These are phyloP conservation scores for Coix lacrymajobi DNA, from an alignment of 176 grass and related monocot genomes.

Conservation along the genomic window DNA sequence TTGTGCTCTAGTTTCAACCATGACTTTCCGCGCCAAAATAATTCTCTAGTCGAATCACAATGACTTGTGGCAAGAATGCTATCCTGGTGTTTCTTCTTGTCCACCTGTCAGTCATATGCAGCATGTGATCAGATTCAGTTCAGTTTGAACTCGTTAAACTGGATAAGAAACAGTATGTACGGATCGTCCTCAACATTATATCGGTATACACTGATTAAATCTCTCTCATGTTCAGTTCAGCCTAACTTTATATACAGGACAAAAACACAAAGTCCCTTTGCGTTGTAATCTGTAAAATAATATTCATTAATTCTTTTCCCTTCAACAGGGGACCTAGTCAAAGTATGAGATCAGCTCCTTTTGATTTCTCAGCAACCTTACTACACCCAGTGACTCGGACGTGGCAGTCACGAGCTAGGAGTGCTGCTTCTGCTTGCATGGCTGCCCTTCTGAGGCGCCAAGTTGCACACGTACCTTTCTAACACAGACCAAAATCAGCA, in stretches of 20 bases:
- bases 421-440: background rate
- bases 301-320: background rate
- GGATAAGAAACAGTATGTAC: background rate
- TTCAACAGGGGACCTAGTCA: constrained; percentile 11
- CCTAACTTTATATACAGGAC: background rate
- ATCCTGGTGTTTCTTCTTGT: background rate
- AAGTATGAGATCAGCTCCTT: constrained; percentile 16
- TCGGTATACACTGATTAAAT: too few relatives aligned
- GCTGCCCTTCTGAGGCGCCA: background rate
- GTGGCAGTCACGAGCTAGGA: background rate
- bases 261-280: background rate
- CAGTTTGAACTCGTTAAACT: background rate
- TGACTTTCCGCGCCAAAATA: background rate
- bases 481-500: background rate
- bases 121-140: background rate
- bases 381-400: background rate
- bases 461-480: background rate
- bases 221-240: background rate
- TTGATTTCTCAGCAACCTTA: constrained; percentile 17
- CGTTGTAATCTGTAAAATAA: background rate
- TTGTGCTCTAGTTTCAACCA: background rate
- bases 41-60: background rate
- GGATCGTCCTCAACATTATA: background rate
- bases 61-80: background rate
- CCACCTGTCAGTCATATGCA: background rate